phyloP scores from a whole-genome alignment of 106 monocot genomes.

The Hemerocallis citrina region DNA sequence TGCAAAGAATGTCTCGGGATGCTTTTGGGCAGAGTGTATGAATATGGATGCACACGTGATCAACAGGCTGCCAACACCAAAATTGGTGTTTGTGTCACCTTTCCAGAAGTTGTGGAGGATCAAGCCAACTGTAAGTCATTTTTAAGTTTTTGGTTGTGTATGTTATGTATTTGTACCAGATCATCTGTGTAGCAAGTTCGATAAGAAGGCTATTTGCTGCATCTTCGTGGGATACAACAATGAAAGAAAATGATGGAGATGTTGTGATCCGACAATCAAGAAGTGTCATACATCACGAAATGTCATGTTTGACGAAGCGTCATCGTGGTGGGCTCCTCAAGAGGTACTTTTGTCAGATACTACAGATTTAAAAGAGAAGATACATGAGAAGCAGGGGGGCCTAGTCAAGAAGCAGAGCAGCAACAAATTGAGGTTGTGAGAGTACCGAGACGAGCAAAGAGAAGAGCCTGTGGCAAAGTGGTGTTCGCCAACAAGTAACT shows the following conservation, averaged over 20 bases:
- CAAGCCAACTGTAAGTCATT: background rate
- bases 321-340: background rate
- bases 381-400: background rate
- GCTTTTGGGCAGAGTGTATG: background rate
- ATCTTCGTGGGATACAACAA: too few species aligned
- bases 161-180: conserved; percentile 1
- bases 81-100: background rate
- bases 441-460: background rate
- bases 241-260: too few species aligned
- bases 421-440: too few species aligned
- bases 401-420: background rate
- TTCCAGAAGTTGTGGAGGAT: conserved; percentile 2
- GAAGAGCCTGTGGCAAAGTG: background rate
- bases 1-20: background rate
- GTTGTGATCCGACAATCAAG: too few species aligned
- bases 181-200: too few species aligned
- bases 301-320: background rate
- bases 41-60: background rate
- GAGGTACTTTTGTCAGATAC: background rate
- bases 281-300: too few species aligned
- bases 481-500: background rate
- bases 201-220: too few species aligned
- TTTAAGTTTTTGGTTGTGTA: background rate
- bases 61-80: background rate
- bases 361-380: background rate